Conservation (phyloP, 768 basidiomycete species). For the Termitomyces titanicus region DNA sequence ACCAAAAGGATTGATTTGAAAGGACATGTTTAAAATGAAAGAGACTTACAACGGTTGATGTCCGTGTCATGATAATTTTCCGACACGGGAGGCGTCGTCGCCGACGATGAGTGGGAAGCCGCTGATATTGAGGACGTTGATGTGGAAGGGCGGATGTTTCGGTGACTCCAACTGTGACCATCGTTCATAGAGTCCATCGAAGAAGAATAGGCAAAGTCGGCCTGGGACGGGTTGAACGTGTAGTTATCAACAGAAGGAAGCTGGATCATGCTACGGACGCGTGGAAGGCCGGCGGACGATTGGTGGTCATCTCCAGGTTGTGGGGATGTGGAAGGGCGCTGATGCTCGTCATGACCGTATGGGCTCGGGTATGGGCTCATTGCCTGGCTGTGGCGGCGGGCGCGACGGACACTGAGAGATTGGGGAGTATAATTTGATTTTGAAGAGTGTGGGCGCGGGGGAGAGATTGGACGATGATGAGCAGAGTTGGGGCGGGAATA, state of each 20-base stretch:
- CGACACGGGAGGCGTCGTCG: slow-evolving; percentile 75
- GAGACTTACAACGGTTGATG: slow-evolving; percentile 78
- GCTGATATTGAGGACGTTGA: slow-evolving; percentile 75
- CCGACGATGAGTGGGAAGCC: slow-evolving; percentile 73
- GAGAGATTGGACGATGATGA: slow-evolving; percentile 70
- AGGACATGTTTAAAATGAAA: neutral
- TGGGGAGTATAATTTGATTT: slow-evolving; percentile 50
- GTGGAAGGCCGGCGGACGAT: slow-evolving; percentile 47
- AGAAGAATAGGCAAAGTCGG: slow-evolving; percentile 76
- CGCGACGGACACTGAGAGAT: slow-evolving; percentile 67
- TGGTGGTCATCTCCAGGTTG: slow-evolving; percentile 58
- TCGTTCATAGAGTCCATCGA: slow-evolving; percentile 46
- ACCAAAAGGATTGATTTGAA: neutral
- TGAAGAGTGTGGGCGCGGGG: slow-evolving; percentile 59
- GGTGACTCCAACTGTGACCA: slow-evolving; percentile 42
- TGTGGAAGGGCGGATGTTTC: slow-evolving; percentile 68
- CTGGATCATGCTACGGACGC: slow-evolving; percentile 83
- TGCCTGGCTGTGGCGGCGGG: slow-evolving; percentile 80
- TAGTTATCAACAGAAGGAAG: slow-evolving; percentile 71
- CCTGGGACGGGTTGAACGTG: slow-evolving; percentile 57
- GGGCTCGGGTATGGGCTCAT: slow-evolving; percentile 86
- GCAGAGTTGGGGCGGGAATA: slow-evolving; percentile 74
- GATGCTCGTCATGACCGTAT: slow-evolving; percentile 64
- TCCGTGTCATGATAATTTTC: slow-evolving; percentile 69
- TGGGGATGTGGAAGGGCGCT: slow-evolving; percentile 69